Evolutionary conservation across 2,329 filamentous ascomycete species (phyloP), one percentile per base, ranked within the genome.

Genomic region (Stachybotrys chartarum): DNA sequence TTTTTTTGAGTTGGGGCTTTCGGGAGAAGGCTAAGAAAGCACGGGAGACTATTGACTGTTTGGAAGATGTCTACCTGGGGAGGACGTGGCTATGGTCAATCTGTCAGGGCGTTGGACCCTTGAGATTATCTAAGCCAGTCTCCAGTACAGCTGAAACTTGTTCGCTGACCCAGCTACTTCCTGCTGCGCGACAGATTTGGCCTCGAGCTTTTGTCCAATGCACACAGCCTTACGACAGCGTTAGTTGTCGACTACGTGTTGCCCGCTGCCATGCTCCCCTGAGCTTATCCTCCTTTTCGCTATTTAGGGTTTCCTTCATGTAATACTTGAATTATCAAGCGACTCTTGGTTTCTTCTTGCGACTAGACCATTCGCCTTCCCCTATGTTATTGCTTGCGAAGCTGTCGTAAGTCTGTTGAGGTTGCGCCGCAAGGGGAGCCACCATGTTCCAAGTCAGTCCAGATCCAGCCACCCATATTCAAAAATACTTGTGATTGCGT

Each of bases 381-480:
- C 24, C 24, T 50, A 50, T 50, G 48, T 50, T 31, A 18, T 31
- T 30, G 30, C n/a, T 31, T 16, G 39, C 31, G n/a, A 10, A 30
- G n/a, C 50, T 12, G 16, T 51, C 16, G 48, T 31, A 51, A 35
- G 7, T 32, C 16, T 51, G 30, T 47, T 45, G 18, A 52, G 39
- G 42, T 46, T 53, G 39, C 42, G 44, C 49, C 8, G 24, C 30
- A 16, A 50, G 17, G 48, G 51, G 44, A 51, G 50, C 57, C 49
- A 51, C 30, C 31, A 59, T 59, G 57, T 57, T 59, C 54, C 68
- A 70, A 60, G 68, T 70, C 31, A 58, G 68, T 64, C 50, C 45
- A 45, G 30, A 24, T 46, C 31, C 5, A 24, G 14, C n/a, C 18
- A 16, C 24, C 18, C 39, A 10, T 30, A 8, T 47, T 8, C n/a